A percentile compares a stretch with the other conserved stretches of the same genome.
Evolutionary conservation across 2,329 filamentous ascomycete genomes (phyloP).

Genomic region (Fusarium staphyleae): DNA sequence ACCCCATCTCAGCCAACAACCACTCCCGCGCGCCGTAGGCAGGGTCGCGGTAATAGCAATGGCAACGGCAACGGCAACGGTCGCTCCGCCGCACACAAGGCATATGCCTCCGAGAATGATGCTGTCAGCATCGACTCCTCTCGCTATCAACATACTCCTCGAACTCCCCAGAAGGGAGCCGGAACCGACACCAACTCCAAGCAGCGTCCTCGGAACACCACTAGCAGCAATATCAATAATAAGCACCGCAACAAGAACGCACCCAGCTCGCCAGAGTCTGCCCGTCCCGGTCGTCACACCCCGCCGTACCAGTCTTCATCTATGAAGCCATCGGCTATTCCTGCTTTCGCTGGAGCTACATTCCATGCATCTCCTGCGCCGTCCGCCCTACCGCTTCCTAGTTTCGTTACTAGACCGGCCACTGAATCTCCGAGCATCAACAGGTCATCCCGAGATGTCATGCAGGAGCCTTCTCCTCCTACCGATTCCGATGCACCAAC

Average conservation of each 20-base stretch:
- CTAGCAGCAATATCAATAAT: slow-evolving; percentile 24
- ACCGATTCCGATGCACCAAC: slow-evolving; percentile 60
- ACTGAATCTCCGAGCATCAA: slow-evolving; percentile 63
- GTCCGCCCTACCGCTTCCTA: slow-evolving; percentile 87
- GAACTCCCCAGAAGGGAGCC: slow-evolving; percentile 57
- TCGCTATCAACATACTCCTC: slow-evolving; percentile 46
- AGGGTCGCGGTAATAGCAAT: slow-evolving; percentile 50
- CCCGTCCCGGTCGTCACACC: slow-evolving; percentile 53
- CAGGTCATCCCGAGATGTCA: slow-evolving; percentile 47
- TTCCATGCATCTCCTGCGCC: slow-evolving; percentile 95
- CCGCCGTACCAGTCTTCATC: slow-evolving; percentile 50
- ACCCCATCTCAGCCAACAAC: slow-evolving; percentile 44
- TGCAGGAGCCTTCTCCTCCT: slow-evolving; percentile 58
- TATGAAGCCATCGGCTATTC: slow-evolving; percentile 55
- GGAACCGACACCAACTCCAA: slow-evolving; percentile 46
- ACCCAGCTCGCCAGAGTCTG: slow-evolving; percentile 52
- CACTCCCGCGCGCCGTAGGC: slow-evolving; percentile 48
- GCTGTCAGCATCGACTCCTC: slow-evolving; percentile 43
- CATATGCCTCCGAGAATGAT: slow-evolving; percentile 68
- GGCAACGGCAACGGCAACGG: slow-evolving; percentile 42
- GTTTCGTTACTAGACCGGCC: slow-evolving; percentile 79
- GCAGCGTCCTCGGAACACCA: slow-evolving; percentile 41
- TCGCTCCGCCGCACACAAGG: slow-evolving; percentile 55
- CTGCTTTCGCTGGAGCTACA: slow-evolving; percentile 87
- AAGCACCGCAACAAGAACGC: slow-evolving; percentile 46